Evolutionary conservation across 2,329 filamentous ascomycete genomes (phyloP), one percentile per base, ranked within the genome.

Genomic region (Xylariaceae sp.): DNA sequence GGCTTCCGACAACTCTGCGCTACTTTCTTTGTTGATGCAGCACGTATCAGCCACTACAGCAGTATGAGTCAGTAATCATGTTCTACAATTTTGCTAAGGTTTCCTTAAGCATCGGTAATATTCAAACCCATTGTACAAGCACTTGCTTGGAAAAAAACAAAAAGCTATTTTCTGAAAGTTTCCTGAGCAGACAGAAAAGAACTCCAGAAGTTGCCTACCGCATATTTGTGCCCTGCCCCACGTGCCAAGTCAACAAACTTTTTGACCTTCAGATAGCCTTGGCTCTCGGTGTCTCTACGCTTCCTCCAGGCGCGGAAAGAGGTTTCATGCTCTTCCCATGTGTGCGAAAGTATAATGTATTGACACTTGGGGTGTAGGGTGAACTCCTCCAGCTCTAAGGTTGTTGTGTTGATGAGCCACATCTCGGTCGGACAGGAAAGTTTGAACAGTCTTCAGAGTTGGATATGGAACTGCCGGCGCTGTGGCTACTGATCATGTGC

Each of bases 21-120:
- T 47, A 33, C 44, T 47, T 39, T 31, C 12, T 22, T 38, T 47
- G 18, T 47, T 33, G 44, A 47, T 47, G 33, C 44, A 47, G 33
- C 10, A 36, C 14, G 31, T 47, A 14, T 47, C 28, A 19, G 19
- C 44, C 33, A 47, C n/a, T 14, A 7, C 22, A 7, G 22, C 7
- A 28, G 4, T 28, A 4, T 28, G 22, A 28, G 22, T 28, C 22
- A 28, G 22, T 28, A 28, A 5, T 7, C 22, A 28, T 28, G 4
- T 7, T 28, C 7, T 28, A 28, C 7, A 28, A 28, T 7, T 28
- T 28, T 4, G 4, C 22, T 28, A 28, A 28, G 7, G 22, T 28
- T 28, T 28, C 22, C 22, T 28, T n/a, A n/a, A 7, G 22, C 22
- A 5, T 28, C 22, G 22, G 7, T 7, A 5, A 7, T 7, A 28